These are phyloP conservation scores for Pythium biforme DNA, from an alignment of 352 stramenopile species.

Conservation along the genomic window DNA sequence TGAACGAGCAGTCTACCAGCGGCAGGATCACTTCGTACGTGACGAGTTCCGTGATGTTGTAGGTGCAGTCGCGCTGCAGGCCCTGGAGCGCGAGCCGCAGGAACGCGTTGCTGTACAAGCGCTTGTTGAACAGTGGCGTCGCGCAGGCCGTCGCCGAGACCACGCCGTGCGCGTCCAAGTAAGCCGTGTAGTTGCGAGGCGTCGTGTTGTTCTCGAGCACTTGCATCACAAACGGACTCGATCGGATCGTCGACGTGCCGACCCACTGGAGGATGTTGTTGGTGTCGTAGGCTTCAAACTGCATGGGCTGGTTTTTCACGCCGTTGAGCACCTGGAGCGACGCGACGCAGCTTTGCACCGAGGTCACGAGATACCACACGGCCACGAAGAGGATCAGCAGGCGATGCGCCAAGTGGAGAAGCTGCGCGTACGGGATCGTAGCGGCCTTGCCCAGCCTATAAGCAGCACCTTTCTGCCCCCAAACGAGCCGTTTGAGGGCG, in stretches of 20 bases:
- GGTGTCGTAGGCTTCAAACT: conserved; percentile 10
- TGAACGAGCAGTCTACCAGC: conserved; percentile 41
- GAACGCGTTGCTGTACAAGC: conserved; percentile 22
- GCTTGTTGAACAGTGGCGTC: neutral
- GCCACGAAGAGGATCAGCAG: neutral
- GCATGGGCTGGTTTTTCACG: neutral
- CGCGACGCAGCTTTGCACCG: neutral
- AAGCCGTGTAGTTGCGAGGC: conserved; percentile 17
- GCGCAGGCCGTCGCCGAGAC: conserved; percentile 13
- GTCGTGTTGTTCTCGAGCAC: conserved; percentile 8
- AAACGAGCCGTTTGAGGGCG: neutral
- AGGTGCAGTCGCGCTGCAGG: conserved; percentile 8
- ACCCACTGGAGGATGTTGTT: conserved; percentile 4
- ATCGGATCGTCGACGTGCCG: conserved; percentile 9
- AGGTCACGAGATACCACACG: conserved; percentile 1
- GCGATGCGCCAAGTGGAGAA: neutral
- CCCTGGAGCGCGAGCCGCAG: conserved; percentile 12
- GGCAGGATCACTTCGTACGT: conserved; percentile 22
- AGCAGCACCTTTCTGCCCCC: neutral
- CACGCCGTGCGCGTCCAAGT: conserved; percentile 6
- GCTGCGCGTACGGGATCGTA: neutral
- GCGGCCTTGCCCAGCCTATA: neutral
- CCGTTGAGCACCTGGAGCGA: conserved; percentile 8
- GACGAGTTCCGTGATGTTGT: conserved; percentile 23
- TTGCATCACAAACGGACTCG: conserved; percentile 6